Evolutionary conservation across 148 eudicot genomes (phyloP), one percentile per base, ranked within the genome.

Genomic region (Vaccinium myrtillus): DNA sequence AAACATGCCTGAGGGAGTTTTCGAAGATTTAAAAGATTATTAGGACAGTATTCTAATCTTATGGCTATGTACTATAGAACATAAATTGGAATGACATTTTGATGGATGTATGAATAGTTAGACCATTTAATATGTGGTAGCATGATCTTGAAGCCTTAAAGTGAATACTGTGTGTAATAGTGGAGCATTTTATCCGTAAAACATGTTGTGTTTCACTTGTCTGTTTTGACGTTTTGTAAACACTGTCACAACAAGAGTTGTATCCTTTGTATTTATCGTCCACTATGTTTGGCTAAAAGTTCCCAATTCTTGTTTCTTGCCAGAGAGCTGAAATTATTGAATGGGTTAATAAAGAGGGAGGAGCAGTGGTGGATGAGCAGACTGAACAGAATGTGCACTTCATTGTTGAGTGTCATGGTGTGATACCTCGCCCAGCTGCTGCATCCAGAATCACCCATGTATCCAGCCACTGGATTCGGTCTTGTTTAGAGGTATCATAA

Each of bases 331-430:
- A 97, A 90, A 86, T 97, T 86, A 87, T 94, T 82, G 86, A 93
- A 77, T 97, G 99, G 99, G 87, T 97, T 69, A 90, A 89, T 87
- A 86, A 90, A 90, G 98, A 98, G 81, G 94, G 96, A 83, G 98
- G 99, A 82, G 87, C 84, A 83, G 82, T 95, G 77, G 89, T 91
- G 82, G 92, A 90, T 83, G 88, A 82, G 88, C 88, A 83, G 81
- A 51, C 59, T 75, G 86, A 84, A 78, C 83, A 81, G 83, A 81
- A 88, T 86, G 95, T 83, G 36, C 87, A 95, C 91, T 97, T 90
- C 89, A 88, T 81, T 81, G 88, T 97, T 83, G 95, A 97, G 86
- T 88, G 91, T 70, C 99, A 97, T 87, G 99, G 98, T 84, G 90
- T 86, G 67, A 58, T 87, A 84, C 79, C 88, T 80, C 25, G 85